Evolutionary conservation across 106 monocot genomes (phyloP).

Genomic region (Allium cepa): DNA sequence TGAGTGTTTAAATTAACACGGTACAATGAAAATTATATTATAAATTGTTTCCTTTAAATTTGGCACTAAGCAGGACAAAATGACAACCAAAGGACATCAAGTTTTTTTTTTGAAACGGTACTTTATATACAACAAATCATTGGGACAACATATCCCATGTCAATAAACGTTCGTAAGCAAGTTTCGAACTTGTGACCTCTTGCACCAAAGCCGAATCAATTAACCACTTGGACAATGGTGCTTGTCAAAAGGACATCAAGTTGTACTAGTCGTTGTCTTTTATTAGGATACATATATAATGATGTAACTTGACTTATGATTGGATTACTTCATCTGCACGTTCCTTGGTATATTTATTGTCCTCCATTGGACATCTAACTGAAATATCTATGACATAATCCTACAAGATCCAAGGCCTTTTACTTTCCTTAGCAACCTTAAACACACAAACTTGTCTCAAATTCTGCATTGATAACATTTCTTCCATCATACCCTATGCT

Average conservation of each 20-base stretch:
- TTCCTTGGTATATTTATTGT: slow-evolving; percentile 43
- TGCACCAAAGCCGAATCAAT: too few species aligned
- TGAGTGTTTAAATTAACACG: too few species aligned
- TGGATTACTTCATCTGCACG: slow-evolving; percentile 38
- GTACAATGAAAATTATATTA: too few species aligned
- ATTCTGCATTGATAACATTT: slow-evolving; percentile 54
- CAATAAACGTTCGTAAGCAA: too few species aligned
- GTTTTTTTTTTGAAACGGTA: too few species aligned
- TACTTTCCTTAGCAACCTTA: slow-evolving; percentile 48
- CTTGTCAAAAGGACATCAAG: too few species aligned
- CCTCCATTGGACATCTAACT: slow-evolving; percentile 61
- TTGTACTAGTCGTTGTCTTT: too few species aligned
- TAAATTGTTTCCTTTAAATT: too few species aligned
- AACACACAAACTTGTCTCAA: slow-evolving; percentile 48
- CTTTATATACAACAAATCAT: too few species aligned
- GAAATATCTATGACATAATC: slow-evolving; percentile 62
- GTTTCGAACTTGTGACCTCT: too few species aligned
- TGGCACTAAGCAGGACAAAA: not conserved
- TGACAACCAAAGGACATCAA: not conserved
- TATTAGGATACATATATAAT: not conserved
- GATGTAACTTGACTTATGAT: slow-evolving; percentile 8
- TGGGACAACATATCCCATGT: too few species aligned
- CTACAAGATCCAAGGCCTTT: slow-evolving; percentile 61
- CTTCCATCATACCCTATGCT: slow-evolving; percentile 57
- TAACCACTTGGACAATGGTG: too few species aligned